Base-by-base conservation (phyloP, 2,329 filamentous ascomycete genomes). In the Alternaria sp. region DNA sequence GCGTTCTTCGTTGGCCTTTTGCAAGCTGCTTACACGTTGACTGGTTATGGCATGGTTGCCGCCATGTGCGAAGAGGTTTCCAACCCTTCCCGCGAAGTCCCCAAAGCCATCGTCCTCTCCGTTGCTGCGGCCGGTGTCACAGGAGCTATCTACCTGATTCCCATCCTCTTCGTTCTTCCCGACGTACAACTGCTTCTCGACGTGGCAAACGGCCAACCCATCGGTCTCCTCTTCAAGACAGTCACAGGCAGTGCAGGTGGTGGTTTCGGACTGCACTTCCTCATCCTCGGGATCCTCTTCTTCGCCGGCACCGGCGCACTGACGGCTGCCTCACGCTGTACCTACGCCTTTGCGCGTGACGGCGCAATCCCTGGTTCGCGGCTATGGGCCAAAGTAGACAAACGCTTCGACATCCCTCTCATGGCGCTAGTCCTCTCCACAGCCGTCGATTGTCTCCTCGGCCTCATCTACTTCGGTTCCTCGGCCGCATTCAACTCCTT, bases 401-500 rank as follows among this genome's bases (percentile, higher is more conserved):
- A 81, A 60, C 81, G 79, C 3, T 83, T 91, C 50, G 87, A 89
- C 56, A 87, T 93, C 54, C 91, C 91, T 0, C 79, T 94, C 1
- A 87, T 83, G 81, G 89, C 88, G 1, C 82, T 93, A 6, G 79
- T 87, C 3, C 81, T 93, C 2, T 91, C 89, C 0, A 88, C 89
- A 0, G 71, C 82, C 0, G 85, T 93, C 41, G 87, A 90, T 74
- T 90, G 86, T 65, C 78, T 93, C 10, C 82, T 93, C 0, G 90
- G 90, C 0, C 82, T 91, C 64, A 92, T 93, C 75, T 93, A 91
- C 79, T 92, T 93, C 63, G 91, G 91, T 9, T 90, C 88, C 1
- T 85, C 86, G 0, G 89, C 90, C 0, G 91, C 91, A 0, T 93
- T 93, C 80, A 90, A 89, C 80, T 88, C 87, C 9, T 93, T 93